Evolutionary conservation across 495 filamentous ascomycete genomes (phyloP).

Genomic region (Aspergillus taichungensis): DNA sequence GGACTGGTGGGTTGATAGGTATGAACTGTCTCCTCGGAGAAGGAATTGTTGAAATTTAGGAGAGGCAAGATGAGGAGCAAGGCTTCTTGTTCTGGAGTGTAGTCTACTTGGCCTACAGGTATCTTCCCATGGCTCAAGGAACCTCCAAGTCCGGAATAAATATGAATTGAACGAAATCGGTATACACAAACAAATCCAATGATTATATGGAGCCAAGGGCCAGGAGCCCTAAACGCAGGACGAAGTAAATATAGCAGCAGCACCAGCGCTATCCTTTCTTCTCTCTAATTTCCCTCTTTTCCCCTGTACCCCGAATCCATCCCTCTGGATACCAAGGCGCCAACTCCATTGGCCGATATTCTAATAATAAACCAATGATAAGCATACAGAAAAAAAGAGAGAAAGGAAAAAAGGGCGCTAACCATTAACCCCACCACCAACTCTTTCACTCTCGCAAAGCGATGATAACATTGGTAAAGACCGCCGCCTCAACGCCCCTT

Average conservation of each 20-base stretch:
- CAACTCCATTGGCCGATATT: not conserved
- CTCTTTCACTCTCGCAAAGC: too few relatives aligned
- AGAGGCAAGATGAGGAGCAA: too few relatives aligned
- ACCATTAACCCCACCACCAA: too few relatives aligned
- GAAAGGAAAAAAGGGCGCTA: not conserved
- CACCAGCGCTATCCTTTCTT: conserved; percentile 2
- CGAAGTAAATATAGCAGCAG: conserved; percentile 26
- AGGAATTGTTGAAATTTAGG: too few relatives aligned
- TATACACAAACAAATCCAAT: not conserved
- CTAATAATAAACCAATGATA: not conserved
- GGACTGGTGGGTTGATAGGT: too few relatives aligned
- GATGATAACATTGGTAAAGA: too few relatives aligned
- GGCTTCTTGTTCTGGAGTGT: too few relatives aligned
- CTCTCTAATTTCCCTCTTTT: conserved; percentile 10
- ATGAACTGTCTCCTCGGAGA: too few relatives aligned
- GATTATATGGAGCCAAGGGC: not conserved
- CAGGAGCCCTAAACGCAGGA: not conserved
- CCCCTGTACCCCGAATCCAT: conserved; percentile 35
- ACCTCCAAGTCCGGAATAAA: too few relatives aligned
- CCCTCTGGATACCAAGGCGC: conserved; percentile 17
- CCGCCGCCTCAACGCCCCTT: too few relatives aligned
- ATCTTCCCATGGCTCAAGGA: too few relatives aligned
- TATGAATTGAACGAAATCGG: not conserved
- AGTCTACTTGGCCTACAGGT: too few relatives aligned
- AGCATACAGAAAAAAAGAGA: conserved; percentile 2